These are phyloP conservation scores for Trametes punicea DNA, from an alignment of 768 basidiomycete genomes.

Conservation along the genomic window DNA sequence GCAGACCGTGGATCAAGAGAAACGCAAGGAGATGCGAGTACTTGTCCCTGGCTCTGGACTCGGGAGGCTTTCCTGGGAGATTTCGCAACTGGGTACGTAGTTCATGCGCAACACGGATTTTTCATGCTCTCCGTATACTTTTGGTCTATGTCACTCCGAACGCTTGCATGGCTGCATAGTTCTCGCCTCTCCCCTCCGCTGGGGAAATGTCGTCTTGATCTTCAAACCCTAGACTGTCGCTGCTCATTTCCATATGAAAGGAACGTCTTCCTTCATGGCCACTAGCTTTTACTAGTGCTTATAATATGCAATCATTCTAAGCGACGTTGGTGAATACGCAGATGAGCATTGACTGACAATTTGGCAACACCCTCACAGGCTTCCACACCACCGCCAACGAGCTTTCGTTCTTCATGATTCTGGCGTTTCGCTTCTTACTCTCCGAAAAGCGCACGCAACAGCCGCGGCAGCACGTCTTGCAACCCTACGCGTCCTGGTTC, in stretches of 20 bases:
- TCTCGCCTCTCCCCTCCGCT: too few species aligned
- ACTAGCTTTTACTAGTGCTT: too few species aligned
- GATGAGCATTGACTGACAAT: background rate
- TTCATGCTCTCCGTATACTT: background rate
- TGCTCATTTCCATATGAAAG: too few species aligned
- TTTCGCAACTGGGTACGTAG: constrained; percentile 51
- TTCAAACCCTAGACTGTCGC: too few species aligned
- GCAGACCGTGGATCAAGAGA: constrained; percentile 20
- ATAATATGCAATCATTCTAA: background rate
- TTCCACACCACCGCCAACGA: constrained; percentile 61
- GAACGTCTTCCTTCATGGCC: too few species aligned
- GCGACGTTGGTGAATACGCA: too few species aligned
- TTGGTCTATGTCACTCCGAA: too few species aligned
- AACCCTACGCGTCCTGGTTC: constrained; percentile 67
- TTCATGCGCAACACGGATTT: too few species aligned
- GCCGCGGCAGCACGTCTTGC: constrained; percentile 47
- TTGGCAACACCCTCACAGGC: constrained; percentile 24
- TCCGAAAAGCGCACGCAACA: constrained; percentile 42
- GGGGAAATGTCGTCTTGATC: too few species aligned
- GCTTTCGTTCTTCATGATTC: constrained; percentile 62
- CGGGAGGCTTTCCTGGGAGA: constrained; percentile 66
- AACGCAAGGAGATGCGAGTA: constrained; percentile 38
- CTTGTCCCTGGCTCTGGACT: constrained; percentile 66
- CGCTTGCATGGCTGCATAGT: too few species aligned
- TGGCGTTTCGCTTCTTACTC: constrained; percentile 56